Conservation (phyloP, 441 rosid genomes). For the Adansonia madagascariensis region DNA sequence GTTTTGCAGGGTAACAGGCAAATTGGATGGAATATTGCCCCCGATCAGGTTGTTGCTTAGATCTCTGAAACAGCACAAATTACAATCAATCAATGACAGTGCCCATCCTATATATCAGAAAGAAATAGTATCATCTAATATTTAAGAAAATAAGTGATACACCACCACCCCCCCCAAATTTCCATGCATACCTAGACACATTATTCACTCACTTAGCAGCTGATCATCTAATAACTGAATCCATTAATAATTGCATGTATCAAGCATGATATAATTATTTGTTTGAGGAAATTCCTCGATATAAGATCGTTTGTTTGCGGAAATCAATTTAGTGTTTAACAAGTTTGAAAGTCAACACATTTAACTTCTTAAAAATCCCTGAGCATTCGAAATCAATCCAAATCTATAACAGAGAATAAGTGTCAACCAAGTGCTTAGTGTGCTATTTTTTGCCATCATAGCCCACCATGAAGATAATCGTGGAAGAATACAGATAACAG, state of each 20-base stretch:
- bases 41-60: constrained; percentile 91
- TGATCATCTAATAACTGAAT: background rate
- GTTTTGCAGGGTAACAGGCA: constrained; percentile 73
- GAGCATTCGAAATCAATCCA: background rate
- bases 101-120: background rate
- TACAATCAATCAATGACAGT: constrained; percentile 24
- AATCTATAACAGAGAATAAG: background rate
- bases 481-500: background rate
- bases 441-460: background rate
- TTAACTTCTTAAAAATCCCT: constrained; percentile 2
- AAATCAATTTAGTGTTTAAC: background rate
- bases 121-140: background rate
- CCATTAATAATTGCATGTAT: constrained; percentile 3
- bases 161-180: constrained; percentile 5
- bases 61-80: constrained; percentile 59
- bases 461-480: background rate
- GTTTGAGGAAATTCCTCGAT: background rate
- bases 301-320: background rate
- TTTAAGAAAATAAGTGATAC: constrained; percentile 19
- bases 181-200: background rate
- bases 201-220: constrained; percentile 6
- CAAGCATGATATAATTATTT: background rate
- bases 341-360: background rate
- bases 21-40: constrained; percentile 78
- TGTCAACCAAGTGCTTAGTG: background rate